Evolutionary conservation across 495 filamentous ascomycete species (phyloP), one percentile per base, ranked within the genome.

Genomic region (Aspergillus sclerotiicarbonarius): DNA sequence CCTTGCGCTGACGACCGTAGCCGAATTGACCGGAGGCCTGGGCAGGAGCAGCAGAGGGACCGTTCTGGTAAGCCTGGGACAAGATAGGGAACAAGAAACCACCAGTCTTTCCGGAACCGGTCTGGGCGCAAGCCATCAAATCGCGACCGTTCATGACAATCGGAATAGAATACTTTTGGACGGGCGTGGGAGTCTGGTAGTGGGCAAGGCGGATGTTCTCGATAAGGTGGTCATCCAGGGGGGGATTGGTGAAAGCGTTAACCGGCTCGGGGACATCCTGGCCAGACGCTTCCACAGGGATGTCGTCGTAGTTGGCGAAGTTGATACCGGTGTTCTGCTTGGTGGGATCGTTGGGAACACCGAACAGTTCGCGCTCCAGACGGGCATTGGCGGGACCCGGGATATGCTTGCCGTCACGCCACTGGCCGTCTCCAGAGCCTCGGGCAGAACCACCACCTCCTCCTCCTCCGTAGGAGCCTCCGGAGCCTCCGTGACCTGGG

Each of bases 231-330:
- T 91, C 86, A 69, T 98, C 94, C 52, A 98, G 79, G 58, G 94
- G 94, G 50, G 94, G 94, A 81, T 93, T 92, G 69, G 84, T 91
- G 83, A 98, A 98, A 46, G 82, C 79, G 63, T 86, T 86, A 57
- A 95, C 88, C 41, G 95, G 90, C 64, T 98, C 95, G 44, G 94
- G 95, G 46, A 96, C 91, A 70, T 95, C 87, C 46, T 91, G 88
- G 45, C 94, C 94, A 57, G 94, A 96, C 43, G 95, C 93, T 71
- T 96, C 94, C 56, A 98, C 95, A 33, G 94, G 94, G 65, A 98
- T 98, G 69, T 98, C 94, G 67, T 98, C 94, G 75, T 98, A 98
- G 79, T 98, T 98, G 77, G 96, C 86, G 69, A 98, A 98, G 81
- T 98, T 98, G 86, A 98, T 98, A 68, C 94, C 94, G 18, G 90